Base-by-base conservation (phyloP, 371 early-diverging fungal genomes). In the Syncephalis plumigaleata region DNA sequence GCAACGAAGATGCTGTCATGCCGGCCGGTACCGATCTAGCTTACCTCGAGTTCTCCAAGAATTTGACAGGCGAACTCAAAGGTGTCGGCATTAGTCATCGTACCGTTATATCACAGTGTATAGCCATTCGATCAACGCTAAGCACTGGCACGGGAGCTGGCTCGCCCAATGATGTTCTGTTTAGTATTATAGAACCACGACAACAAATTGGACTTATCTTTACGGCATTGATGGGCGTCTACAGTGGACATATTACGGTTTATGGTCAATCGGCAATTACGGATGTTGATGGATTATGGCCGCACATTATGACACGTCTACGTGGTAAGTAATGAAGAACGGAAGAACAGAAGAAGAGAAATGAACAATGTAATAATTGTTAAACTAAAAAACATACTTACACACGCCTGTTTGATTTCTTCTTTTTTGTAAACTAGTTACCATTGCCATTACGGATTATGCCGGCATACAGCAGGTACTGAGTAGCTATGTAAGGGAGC, bases 11-110 rank as follows among this genome's bases (percentile, higher is more conserved):
- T 16, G 60, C 57, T 38, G 67, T 73, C 36, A 60, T 67, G 1
- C 60, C 64, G 44, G 51, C 48, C 8, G 47, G 55, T 3, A 60
- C 67, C 4, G 86, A 86, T 24, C 55, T 81, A n/a, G 91, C 91
- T 2, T 87, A 87, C 52, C 71, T 90, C 36, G 88, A 87, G 58
- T 88, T 79, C 52, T 75, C 77, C 46, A 88, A 87, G 49, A 79
- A 81, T 47, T 72, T 75, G 9, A 77, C 73, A 47, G 87, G 89
- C 31, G 84, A 84, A 58, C 65, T 87, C 5, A 87, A 87, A 58
- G 91, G 87, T 38, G 82, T 87, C 3, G 74, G 74, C 11, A 63
- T 90, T 24, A 76, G 79, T 26, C 89, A 90, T 54, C 65, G 73
- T 13, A 77, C 81, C 3, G 67, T 90, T 27, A 70, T 88, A 60